Conservation (phyloP, 352 stramenopile genomes). For the Phytophthora rubi region DNA sequence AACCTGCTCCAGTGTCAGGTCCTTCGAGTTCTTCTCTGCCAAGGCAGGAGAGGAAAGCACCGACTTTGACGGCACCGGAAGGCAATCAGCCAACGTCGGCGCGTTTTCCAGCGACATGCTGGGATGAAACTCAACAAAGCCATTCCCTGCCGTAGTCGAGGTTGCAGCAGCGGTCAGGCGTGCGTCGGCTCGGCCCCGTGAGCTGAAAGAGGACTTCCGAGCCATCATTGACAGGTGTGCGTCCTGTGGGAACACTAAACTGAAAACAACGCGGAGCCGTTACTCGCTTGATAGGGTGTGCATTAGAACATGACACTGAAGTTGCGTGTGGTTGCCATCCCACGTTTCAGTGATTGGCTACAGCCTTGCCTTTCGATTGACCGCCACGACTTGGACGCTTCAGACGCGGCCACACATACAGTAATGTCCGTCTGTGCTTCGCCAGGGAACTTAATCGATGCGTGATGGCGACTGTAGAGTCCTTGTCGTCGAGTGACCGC, state of each 20-base stretch:
- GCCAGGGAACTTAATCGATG: neutral
- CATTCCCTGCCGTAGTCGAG: constrained; percentile 18
- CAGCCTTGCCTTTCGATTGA: neutral
- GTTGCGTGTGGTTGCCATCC: neutral
- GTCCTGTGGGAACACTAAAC: neutral
- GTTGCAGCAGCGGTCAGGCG: constrained; percentile 1
- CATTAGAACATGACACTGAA: neutral
- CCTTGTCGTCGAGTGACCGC: neutral
- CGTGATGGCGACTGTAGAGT: neutral
- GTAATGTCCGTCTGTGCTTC: neutral
- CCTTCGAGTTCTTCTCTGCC: constrained; percentile 1
- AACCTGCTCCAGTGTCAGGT: constrained; percentile 30
- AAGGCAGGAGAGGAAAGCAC: neutral
- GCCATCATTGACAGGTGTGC: constrained; percentile 5
- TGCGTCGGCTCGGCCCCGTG: constrained; percentile 8
- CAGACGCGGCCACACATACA: neutral
- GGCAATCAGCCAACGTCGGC: constrained; percentile 32
- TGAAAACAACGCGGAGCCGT: neutral
- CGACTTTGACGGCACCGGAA: constrained; percentile 18
- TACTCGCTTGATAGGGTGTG: neutral
- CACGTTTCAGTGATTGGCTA: neutral
- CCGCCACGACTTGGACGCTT: neutral
- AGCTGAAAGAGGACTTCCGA: constrained; percentile 8
- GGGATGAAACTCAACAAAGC: constrained; percentile 68
- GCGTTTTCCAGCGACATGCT: constrained; percentile 73